Evolutionary conservation across 2,329 filamentous ascomycete species (phyloP), one percentile per base, ranked within the genome.

Genomic region (Amesomyces nigricolor): DNA sequence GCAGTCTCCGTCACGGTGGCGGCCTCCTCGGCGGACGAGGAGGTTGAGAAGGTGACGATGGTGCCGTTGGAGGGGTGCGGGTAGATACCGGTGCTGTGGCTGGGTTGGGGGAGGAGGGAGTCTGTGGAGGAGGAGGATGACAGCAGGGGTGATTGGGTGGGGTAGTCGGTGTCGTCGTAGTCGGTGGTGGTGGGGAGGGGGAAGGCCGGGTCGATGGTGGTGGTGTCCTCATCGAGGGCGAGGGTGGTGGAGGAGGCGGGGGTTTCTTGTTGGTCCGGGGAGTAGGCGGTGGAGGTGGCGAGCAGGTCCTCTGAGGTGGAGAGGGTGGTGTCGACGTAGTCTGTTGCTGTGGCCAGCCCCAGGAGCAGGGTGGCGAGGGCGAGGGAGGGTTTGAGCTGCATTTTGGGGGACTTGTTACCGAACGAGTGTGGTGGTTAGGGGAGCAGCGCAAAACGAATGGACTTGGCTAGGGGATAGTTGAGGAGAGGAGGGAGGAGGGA

Each of bases 301-400:
- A 26, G 22, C 22, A 17, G 47, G 26, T 16, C 32, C 16, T 16
- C 32, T 13, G 29, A 17, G 42, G 19, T 50, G 47, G 17, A 17
- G 2, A 22, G 4, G 30, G 29, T 7, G 35, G 42, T 43, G 26
- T 26, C 22, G 35, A 42, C 44, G 39, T 16, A 10, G 37, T 11
- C n/a, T 16, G 44, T 26, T 32, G 62, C 59, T 1, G 50, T 22
- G 46, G 57, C 54, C 5, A 62, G 29, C 51, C 48, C 51, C 17
- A 56, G 38, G 26, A 64, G 51, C 44, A 47, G 46, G 40, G 58
- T 47, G 5, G 62, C 54, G 51, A 65, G 46, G 53, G 62, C 3
- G 57, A 64, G 53, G 19, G 57, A 52, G 26, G 56, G 30, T 39
- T 58, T 55, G 56, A 61, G 44, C 29, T 63, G 58, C 62, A 64